phyloP scores from a whole-genome alignment of 257 asterid species.

The Penstemon davidsonii region DNA sequence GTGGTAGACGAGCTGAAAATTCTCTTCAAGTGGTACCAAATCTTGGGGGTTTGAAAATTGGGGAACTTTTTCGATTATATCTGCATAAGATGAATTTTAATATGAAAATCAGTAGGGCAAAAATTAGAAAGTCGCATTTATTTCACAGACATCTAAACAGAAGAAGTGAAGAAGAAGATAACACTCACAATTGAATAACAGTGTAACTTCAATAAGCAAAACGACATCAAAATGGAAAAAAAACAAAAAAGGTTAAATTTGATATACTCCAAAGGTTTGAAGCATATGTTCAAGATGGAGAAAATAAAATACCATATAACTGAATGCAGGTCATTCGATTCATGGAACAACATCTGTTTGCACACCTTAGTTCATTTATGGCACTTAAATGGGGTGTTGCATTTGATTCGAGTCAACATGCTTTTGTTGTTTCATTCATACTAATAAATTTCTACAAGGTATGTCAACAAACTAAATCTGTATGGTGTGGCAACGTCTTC shows the following conservation, averaged over 20 bases:
- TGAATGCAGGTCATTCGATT: slow-evolving; percentile 7
- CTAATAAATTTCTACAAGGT: neutral
- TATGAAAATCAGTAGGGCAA: neutral
- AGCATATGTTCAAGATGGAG: neutral
- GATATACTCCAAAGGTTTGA: neutral
- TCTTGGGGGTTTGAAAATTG: neutral
- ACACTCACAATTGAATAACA: neutral
- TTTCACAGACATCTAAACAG: neutral
- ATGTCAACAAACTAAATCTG: neutral
- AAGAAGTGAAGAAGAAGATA: neutral
- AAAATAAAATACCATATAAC: neutral
- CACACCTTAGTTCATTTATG: neutral
- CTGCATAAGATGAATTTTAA: slow-evolving; percentile 42
- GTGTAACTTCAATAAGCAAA: too few species aligned
- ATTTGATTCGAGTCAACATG: neutral
- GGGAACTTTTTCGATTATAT: slow-evolving; percentile 43
- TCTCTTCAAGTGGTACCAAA: slow-evolving; percentile 31
- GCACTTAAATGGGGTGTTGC: neutral
- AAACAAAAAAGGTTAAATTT: neutral
- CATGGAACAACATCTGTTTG: neutral
- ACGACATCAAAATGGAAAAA: neutral
- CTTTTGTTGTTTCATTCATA: neutral
- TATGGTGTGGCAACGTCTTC: neutral
- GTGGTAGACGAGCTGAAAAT: neutral
- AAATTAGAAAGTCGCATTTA: neutral